Percentiles rank a stretch among this genome's conserved stretches.
Evolutionary conservation across 805 yeast species (phyloP).

Genomic region (Pichia manshurica): DNA sequence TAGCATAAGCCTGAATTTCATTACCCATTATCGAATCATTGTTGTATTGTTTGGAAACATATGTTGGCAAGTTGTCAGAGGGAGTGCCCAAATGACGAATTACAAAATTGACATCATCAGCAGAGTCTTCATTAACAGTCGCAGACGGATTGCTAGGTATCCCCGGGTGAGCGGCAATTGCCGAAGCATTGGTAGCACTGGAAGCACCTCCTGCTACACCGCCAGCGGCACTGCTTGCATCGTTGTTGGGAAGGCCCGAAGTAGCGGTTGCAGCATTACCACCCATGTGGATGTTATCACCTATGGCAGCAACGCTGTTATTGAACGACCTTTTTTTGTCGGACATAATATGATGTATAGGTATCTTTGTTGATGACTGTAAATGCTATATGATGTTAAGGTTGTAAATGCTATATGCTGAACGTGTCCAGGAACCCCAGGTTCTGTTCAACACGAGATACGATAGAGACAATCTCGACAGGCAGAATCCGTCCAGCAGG

Average conservation of each 20-base stretch:
- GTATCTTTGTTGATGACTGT: neutral
- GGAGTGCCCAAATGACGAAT: constrained; percentile 68
- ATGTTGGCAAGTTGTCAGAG: constrained; percentile 53
- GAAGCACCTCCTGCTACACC: too few relatives aligned
- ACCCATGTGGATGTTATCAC: neutral
- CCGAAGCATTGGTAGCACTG: too few relatives aligned
- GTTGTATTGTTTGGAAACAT: constrained; percentile 65
- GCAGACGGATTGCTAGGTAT: neutral
- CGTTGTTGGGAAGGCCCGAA: neutral
- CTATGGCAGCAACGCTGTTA: constrained; percentile 14
- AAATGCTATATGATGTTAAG: neutral
- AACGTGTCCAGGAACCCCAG: too few relatives aligned
- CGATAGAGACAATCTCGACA: too few relatives aligned
- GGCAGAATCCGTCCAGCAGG: neutral
- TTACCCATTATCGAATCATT: constrained; percentile 63
- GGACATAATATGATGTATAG: constrained; percentile 1
- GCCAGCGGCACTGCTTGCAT: too few relatives aligned
- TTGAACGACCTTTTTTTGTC: constrained; percentile 23
- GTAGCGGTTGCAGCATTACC: neutral
- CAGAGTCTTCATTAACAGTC: constrained; percentile 45
- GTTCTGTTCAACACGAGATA: too few relatives aligned
- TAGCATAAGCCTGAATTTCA: constrained; percentile 97
- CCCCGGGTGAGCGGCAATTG: too few relatives aligned
- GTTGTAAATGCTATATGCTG: too few relatives aligned
- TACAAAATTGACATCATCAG: constrained; percentile 66